phyloP scores from a whole-genome alignment of 495 filamentous ascomycete species.

The Hypoxylon intermedium region DNA sequence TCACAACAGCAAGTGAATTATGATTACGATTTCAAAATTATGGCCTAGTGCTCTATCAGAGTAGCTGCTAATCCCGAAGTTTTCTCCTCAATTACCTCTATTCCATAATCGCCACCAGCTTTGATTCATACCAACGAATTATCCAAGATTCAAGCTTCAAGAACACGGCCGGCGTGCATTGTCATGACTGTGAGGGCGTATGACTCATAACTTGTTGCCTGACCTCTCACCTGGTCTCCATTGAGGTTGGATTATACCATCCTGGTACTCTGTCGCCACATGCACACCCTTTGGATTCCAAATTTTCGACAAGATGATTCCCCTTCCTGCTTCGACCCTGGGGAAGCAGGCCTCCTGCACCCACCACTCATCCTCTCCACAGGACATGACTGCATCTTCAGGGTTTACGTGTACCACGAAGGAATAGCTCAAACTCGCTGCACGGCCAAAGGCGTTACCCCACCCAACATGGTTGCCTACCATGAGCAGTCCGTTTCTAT shows the following conservation, averaged over 20 bases:
- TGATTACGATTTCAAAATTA: too few relatives aligned
- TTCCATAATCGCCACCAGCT: too few relatives aligned
- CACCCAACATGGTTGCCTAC: slow-evolving; percentile 66
- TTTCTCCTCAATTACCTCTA: neutral
- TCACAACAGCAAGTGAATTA: too few relatives aligned
- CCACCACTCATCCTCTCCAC: slow-evolving; percentile 64
- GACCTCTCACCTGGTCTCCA: slow-evolving; percentile 27
- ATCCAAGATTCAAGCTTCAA: too few relatives aligned
- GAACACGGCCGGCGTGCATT: neutral
- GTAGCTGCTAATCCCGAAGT: too few relatives aligned
- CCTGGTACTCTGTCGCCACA: slow-evolving; percentile 69
- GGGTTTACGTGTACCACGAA: slow-evolving; percentile 67
- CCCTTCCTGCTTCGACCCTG: slow-evolving; percentile 62
- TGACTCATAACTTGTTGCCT: slow-evolving; percentile 19
- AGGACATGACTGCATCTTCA: slow-evolving; percentile 49
- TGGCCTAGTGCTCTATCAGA: too few relatives aligned
- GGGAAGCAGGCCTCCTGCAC: slow-evolving; percentile 70
- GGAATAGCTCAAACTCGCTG: slow-evolving; percentile 67
- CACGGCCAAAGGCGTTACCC: slow-evolving; percentile 56
- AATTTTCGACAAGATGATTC: slow-evolving; percentile 66
- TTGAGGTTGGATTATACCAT: slow-evolving; percentile 55
- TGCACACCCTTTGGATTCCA: slow-evolving; percentile 68
- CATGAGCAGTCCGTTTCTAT: slow-evolving; percentile 72
- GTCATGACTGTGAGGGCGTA: slow-evolving; percentile 2
- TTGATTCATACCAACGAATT: too few relatives aligned